phyloP scores from a whole-genome alignment of 176 grass and related monocot genomes.

The Coix lacrymajobi region DNA sequence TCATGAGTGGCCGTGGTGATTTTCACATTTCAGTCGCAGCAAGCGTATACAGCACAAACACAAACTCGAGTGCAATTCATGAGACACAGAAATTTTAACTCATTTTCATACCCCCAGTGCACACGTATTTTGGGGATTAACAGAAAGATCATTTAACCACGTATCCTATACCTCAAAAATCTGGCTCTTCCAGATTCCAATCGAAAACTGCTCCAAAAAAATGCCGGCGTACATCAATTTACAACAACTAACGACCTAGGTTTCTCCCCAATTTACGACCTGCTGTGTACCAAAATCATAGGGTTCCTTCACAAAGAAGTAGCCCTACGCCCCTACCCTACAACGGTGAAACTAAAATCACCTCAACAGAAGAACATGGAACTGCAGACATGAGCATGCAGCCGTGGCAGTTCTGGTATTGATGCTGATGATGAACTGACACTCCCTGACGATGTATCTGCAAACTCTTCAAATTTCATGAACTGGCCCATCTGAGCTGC shows the following conservation, averaged over 20 bases:
- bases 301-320: constrained; percentile 13
- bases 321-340: not conserved
- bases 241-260: not conserved
- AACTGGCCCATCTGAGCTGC: constrained; percentile 83
- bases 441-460: constrained; percentile 40
- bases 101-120: not conserved
- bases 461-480: constrained; percentile 74
- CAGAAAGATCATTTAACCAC: not conserved
- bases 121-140: not conserved
- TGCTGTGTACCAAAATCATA: constrained; percentile 5
- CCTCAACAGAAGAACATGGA: constrained; percentile 96
- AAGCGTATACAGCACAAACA: not conserved
- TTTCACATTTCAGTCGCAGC: not conserved
- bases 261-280: constrained; percentile 26
- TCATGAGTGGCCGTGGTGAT: not conserved
- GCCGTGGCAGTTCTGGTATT: constrained; percentile 65
- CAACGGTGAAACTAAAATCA: not conserved
- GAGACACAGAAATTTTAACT: not conserved
- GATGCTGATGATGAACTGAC: constrained; percentile 18
- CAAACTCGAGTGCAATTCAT: not conserved
- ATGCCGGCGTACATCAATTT: not conserved
- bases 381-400: constrained; percentile 69
- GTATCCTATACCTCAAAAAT: not conserved
- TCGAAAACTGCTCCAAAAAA: not conserved
- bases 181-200: not conserved